Base-by-base conservation (phyloP, 2,329 filamentous ascomycete species). In the Fusarium sambucinum region DNA sequence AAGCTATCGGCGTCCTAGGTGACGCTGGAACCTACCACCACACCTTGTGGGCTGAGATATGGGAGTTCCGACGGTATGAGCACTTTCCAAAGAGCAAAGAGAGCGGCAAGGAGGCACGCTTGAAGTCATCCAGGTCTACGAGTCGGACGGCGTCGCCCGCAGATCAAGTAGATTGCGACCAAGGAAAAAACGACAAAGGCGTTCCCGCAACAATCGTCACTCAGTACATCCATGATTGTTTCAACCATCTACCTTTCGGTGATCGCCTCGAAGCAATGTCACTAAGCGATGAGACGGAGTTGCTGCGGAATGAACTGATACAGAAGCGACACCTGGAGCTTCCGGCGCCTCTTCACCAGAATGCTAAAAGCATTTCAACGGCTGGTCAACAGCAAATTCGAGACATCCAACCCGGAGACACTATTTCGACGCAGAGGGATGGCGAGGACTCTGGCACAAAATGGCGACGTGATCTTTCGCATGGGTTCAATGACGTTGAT, bases 221-320 rank as follows among this genome's bases (percentile, higher is more conserved):
- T 0, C 87, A 89, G 0, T 92, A 90, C 57, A 86, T 91, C 0
- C 85, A 87, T 62, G 73, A 86, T 5, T 86, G 86, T 55, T 96
- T 96, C 66, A 80, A 82, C 5, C 79, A 89, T 21, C 84, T 93
- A 75, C 85, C 85, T 6, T 91, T 90, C 70, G 86, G 82, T 1
- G 74, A 81, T 3, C 78, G 85, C 4, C 79, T 93, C 8, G 77
- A 83, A 54, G 62, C 69, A 1, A 69, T 80, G 1, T 66, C 78
- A 1, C 69, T 78, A 2, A 76, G 73, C 38, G 32, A 59, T 6
- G 38, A 68, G 5, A 71, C 78, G 0, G 59, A 77, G n/a, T 53
- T 45, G 3, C 73, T 79, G 2, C 78, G 76, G 25, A 68, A 68
- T 10, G 44, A 66, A 6, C 66, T 81, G 4, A 74, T 78, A 1